Evolutionary conservation across 768 basidiomycete genomes (phyloP).

Genomic region (Russula sp.): DNA sequence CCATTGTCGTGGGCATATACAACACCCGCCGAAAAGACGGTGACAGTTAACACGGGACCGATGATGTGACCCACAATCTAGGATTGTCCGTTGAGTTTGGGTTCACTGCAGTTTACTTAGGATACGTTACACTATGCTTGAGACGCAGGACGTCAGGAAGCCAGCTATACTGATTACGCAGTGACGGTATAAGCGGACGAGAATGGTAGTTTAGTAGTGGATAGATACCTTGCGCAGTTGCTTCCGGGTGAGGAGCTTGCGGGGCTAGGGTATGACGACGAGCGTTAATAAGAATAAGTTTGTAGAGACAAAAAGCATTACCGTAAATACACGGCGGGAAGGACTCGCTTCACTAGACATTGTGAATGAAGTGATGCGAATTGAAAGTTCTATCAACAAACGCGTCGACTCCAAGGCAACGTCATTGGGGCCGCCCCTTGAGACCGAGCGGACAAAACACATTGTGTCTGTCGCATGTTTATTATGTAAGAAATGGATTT

Average conservation of each 20-base stretch:
- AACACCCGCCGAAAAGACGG: constrained; percentile 62
- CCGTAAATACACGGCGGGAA: background rate
- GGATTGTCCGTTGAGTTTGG: constrained; percentile 18
- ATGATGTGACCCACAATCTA: constrained; percentile 70
- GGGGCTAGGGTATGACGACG: constrained; percentile 5
- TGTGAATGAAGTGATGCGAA: background rate
- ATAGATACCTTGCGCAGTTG: constrained; percentile 29
- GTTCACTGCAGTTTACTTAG: constrained; percentile 3
- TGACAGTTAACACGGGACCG: constrained; percentile 83
- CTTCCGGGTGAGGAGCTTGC: constrained; percentile 27
- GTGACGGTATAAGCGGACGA: constrained; percentile 5
- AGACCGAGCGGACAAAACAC: too few relatives aligned
- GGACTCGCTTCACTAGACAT: constrained; percentile 8
- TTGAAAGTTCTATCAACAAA: background rate
- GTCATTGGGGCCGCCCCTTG: too few relatives aligned
- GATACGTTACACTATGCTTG: constrained; percentile 68
- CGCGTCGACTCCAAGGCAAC: background rate
- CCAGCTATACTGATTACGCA: constrained; percentile 69
- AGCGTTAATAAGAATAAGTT: background rate
- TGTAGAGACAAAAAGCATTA: constrained; percentile 2
- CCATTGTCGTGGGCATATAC: constrained; percentile 60
- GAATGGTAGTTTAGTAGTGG: background rate
- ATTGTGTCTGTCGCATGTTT: background rate
- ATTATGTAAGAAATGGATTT: constrained; percentile 13
- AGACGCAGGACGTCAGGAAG: constrained; percentile 81